Percentiles rank a stretch among this genome's conserved stretches.
phyloP scores from a whole-genome alignment of 2,329 filamentous ascomycete species.

The Raffaelea arxii region DNA sequence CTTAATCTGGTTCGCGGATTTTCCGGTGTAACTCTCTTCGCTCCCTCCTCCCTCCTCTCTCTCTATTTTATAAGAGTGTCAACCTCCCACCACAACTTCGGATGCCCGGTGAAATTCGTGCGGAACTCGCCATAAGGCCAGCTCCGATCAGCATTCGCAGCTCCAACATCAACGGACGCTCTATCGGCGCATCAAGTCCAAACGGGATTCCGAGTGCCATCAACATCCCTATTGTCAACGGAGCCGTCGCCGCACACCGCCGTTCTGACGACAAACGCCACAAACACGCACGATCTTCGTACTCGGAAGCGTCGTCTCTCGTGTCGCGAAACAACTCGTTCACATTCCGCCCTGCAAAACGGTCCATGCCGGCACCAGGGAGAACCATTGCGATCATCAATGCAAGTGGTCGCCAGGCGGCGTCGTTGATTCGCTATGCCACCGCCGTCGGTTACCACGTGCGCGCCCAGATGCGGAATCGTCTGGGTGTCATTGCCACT shows the following conservation, averaged over 20 bases:
- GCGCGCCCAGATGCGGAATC: constrained; percentile 79
- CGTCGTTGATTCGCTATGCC: constrained; percentile 88
- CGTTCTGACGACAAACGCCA: constrained; percentile 29
- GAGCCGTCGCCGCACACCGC: neutral
- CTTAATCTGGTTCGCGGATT: too few relatives aligned
- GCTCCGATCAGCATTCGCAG: constrained; percentile 9
- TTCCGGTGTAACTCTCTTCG: too few relatives aligned
- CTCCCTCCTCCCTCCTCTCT: neutral
- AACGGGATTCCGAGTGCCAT: neutral
- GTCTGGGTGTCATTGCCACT: constrained; percentile 77
- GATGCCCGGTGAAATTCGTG: constrained; percentile 13
- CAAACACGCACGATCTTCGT: constrained; percentile 53
- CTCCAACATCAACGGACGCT: neutral
- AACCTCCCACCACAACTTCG: neutral
- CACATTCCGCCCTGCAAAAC: constrained; percentile 50
- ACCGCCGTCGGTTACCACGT: constrained; percentile 90
- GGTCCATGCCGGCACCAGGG: constrained; percentile 47
- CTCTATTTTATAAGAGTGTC: neutral
- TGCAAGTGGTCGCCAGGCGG: constrained; percentile 88
- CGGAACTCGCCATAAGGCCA: constrained; percentile 17
- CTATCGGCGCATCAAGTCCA: neutral
- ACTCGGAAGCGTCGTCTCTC: constrained; percentile 49
- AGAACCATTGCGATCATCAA: constrained; percentile 94
- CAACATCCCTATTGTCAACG: constrained; percentile 10
- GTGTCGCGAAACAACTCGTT: constrained; percentile 48